Evolutionary conservation across 108 stramenopile species (phyloP).

Genomic region (Fragilaria radians): DNA sequence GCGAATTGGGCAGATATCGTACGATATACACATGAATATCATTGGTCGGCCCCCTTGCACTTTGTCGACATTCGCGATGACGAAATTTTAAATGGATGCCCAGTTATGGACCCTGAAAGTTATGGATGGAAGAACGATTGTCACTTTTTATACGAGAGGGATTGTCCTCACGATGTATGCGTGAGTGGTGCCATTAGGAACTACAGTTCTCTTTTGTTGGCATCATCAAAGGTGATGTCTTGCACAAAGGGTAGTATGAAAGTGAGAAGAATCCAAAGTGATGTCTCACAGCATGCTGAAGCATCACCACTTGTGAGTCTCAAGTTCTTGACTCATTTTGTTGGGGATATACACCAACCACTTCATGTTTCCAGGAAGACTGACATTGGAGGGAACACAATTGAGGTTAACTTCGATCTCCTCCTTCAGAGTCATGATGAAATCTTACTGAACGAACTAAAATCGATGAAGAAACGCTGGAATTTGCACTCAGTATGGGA

Average conservation of each 20-base stretch:
- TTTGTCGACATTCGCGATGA: constrained; percentile 54
- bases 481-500: constrained; percentile 68
- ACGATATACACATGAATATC: constrained; percentile 23
- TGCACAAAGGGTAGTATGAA: too few species aligned
- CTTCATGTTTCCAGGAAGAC: constrained; percentile 37
- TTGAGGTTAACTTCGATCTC: constrained; percentile 30
- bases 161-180: constrained; percentile 43
- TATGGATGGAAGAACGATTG: constrained; percentile 6
- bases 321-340: constrained; percentile 56
- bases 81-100: constrained; percentile 33
- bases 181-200: constrained; percentile 50
- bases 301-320: constrained; percentile 9
- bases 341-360: constrained; percentile 69
- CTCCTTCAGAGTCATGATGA: neutral
- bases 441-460: neutral
- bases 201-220: constrained; percentile 38
- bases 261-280: neutral
- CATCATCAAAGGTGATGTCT: too few species aligned
- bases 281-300: constrained; percentile 5
- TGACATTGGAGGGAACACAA: constrained; percentile 52
- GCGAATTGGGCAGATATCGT: constrained; percentile 65
- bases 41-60: constrained; percentile 41
- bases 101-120: neutral
- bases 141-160: constrained; percentile 36
- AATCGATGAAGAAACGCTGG: neutral